Base-by-base conservation (phyloP, 208 protist species). In the Crithidia brevicula region DNA sequence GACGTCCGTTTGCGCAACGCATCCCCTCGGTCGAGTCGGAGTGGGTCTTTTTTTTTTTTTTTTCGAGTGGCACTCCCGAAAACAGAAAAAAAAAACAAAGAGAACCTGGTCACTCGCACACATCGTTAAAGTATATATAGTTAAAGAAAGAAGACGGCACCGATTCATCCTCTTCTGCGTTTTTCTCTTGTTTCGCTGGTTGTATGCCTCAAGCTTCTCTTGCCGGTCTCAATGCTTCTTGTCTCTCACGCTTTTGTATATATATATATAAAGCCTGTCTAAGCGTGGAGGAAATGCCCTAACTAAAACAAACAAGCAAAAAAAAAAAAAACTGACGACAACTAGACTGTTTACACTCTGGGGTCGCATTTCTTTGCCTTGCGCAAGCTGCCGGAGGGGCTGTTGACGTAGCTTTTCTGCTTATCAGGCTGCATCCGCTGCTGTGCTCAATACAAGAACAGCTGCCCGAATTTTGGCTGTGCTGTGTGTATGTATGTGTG, bases 161-260 rank as follows among this genome's bases (percentile, higher is more conserved):
- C 8, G 36, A 40, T 13, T 13, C 36, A 40, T n/a, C 11, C 10
- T 28, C 36, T 40, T 13, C 36, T 40, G 36, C 36, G 36, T 67
- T 57, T 20, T 61, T 64, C 60, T 74, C 25, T 73, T 74, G 7
- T 47, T 57, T 33, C 43, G 57, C n/a, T 52, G 23, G 3, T 59
- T 62, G 51, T 64, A 40, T 20, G 20, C 58, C 50, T 28, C 4
- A 47, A 49, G 33, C 38, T 68, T 57, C 42, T 47, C 50, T 27
- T 23, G 50, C 13, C 20, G 8, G 33, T 43, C 33, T 15, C 42
- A 62, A 22, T 18, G 27, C 20, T 62, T 36, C 27, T 34, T 62
- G 25, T 30, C 27, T 53, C 43, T 28, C 40, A 50, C 53, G 15
- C 15, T 53, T 53, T 30, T 53, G 11, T 60, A 43, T 47, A 61